Evolutionary conservation across 1,284 basidiomycete species (phyloP), one percentile per base, ranked within the genome.

Genomic region (Schizopora paradoxa): DNA sequence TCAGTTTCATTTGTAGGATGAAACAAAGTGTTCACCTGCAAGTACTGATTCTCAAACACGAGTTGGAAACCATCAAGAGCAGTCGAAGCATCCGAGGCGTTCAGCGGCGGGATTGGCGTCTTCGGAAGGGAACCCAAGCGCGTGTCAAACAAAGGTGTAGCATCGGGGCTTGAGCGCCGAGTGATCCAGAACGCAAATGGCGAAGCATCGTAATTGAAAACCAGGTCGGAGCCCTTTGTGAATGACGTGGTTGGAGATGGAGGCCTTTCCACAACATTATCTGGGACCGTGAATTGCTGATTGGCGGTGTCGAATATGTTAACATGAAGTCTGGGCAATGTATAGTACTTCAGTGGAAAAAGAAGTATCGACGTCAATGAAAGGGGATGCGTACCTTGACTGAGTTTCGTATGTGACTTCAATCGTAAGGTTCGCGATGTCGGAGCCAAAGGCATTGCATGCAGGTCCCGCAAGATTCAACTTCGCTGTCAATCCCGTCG

Each of bases 101-200:
- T 67, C 19, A 74, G 66, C 4, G 76, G 70, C 2, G 72, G 61
- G 36, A 77, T 76, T 3, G 81, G 77, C 2, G 76, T 70, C 1
- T 63, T 39, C 0, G 81, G 80, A 3, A 84, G 63, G 0, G 78
- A 82, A 0, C 66, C 51, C 11, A 68, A 57, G 23, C 85, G 73
- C 1, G 86, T 90, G 58, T 91, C 86, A 57, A 91, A 91, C 32
- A 91, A 63, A 22, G 84, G 79, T 35, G 62, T 58, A 6, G 68
- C 71, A 16, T 73, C 62, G 5, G 78, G 78, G 23, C 77, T 68
- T 6, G 76, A 76, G 36, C 77, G 72, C 38, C 85, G 75, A 2
- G 78, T 81, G 51, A 88, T 78, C 85, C 86, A 90, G 62, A 88
- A 90, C 2, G 79, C 77, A 58, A 90, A 90, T 0, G 84, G 82